Conservation (phyloP, 1,139 yeast species). For the Candida sanyaensis region DNA sequence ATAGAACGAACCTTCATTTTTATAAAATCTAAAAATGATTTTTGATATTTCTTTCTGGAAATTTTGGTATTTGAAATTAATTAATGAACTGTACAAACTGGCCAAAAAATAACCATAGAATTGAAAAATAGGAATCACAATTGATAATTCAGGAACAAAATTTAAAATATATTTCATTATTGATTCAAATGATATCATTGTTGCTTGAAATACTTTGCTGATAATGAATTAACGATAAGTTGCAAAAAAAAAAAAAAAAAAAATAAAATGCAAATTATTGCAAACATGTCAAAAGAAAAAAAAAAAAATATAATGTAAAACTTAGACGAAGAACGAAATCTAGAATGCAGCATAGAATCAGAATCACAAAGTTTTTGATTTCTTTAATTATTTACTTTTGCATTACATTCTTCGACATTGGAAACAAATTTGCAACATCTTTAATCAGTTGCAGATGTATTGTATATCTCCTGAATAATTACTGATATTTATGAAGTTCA, state of each 20-base stretch:
- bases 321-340: background rate
- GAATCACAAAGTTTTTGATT: too few species aligned
- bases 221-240: background rate
- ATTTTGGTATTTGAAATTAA: background rate
- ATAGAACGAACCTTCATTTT: slow-evolving; percentile 9
- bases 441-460: too few species aligned
- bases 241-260: slow-evolving; percentile 3
- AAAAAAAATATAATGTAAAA: background rate
- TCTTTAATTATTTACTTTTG: too few species aligned
- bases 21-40: slow-evolving; percentile 4
- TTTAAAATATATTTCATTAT: background rate
- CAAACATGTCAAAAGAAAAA: background rate
- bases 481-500: too few species aligned
- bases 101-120: slow-evolving; percentile 7
- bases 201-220: background rate
- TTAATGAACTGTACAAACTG: background rate
- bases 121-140: slow-evolving; percentile 1
- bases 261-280: background rate
- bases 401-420: too few species aligned
- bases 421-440: too few species aligned
- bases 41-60: slow-evolving; percentile 1
- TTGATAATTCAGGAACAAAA: slow-evolving; percentile 7
- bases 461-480: too few species aligned
- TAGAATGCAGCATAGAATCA: too few species aligned
- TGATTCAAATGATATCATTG: slow-evolving; percentile 6